Percentiles rank a stretch among this genome's conserved stretches.
Conservation (phyloP, 768 basidiomycete species). For the Agaricus subrufescens region DNA sequence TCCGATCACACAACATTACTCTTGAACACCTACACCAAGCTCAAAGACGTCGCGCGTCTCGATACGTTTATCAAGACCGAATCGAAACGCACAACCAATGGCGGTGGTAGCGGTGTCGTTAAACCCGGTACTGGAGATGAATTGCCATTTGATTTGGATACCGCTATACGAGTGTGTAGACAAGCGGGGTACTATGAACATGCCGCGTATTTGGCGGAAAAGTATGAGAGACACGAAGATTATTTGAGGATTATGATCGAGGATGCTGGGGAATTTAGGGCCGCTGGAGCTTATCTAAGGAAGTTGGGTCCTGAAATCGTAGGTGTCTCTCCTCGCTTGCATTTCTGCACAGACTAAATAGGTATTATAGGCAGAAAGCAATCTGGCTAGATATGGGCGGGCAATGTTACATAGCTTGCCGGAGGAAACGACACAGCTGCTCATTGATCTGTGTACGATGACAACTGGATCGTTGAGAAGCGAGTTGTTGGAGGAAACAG, state of each 20-base stretch:
- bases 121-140: slow-evolving; percentile 30
- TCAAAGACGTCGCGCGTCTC: slow-evolving; percentile 83
- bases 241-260: slow-evolving; percentile 93
- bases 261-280: slow-evolving; percentile 77
- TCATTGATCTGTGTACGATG: slow-evolving; percentile 87
- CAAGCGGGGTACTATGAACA: slow-evolving; percentile 97
- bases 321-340: slow-evolving; percentile 23
- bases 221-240: slow-evolving; percentile 89
- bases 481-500: slow-evolving; percentile 32
- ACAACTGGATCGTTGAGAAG: slow-evolving; percentile 39
- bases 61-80: slow-evolving; percentile 93
- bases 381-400: slow-evolving; percentile 83
- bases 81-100: slow-evolving; percentile 35
- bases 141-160: slow-evolving; percentile 94
- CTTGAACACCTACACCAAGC: slow-evolving; percentile 96
- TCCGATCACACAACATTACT: slow-evolving; percentile 95
- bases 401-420: slow-evolving; percentile 81
- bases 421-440: slow-evolving; percentile 82
- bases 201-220: slow-evolving; percentile 88
- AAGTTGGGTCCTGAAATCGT: slow-evolving; percentile 76
- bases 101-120: background rate
- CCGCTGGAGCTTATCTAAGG: slow-evolving; percentile 79
- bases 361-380: slow-evolving; percentile 68
- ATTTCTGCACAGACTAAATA: background rate
- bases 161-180: slow-evolving; percentile 93